phyloP scores from a whole-genome alignment of 148 eudicot species.

The Silene latifolia region DNA sequence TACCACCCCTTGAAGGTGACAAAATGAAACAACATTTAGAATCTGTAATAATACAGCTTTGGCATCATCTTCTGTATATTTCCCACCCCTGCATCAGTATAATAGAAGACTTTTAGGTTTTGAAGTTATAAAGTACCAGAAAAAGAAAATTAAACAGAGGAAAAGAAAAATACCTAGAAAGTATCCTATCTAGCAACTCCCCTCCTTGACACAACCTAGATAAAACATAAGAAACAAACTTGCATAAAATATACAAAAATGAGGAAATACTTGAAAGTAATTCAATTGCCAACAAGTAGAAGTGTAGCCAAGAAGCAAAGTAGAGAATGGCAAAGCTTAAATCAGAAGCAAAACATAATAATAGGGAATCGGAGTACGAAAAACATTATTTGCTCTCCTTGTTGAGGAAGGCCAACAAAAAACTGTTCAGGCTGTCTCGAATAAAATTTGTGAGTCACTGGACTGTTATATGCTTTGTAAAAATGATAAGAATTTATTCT shows the following conservation, averaged over 20 bases:
- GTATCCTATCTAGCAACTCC: conserved; percentile 86
- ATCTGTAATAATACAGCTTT: conserved; percentile 78
- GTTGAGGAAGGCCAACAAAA: neutral
- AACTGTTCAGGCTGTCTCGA: neutral
- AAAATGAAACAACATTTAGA: conserved; percentile 77
- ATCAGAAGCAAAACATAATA: neutral
- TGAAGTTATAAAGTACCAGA: neutral
- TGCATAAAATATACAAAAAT: conserved; percentile 1
- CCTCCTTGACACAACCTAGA: conserved; percentile 98
- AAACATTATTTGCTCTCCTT: neutral
- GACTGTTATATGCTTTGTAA: too few relatives aligned
- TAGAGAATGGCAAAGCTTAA: neutral
- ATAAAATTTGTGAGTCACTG: neutral
- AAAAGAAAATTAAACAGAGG: neutral
- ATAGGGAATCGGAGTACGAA: neutral
- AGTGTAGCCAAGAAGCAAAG: too few relatives aligned
- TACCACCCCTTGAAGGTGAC: conserved; percentile 98
- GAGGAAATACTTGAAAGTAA: neutral
- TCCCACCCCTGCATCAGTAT: conserved; percentile 71
- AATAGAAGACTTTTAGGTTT: conserved; percentile 1
- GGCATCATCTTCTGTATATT: conserved; percentile 94
- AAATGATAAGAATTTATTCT: neutral
- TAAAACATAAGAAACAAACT: conserved; percentile 2
- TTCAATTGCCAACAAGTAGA: neutral
- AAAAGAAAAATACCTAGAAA: conserved; percentile 58